Conservation (phyloP, 2,329 filamentous ascomycete species). For the Aspergillus uvarum region DNA sequence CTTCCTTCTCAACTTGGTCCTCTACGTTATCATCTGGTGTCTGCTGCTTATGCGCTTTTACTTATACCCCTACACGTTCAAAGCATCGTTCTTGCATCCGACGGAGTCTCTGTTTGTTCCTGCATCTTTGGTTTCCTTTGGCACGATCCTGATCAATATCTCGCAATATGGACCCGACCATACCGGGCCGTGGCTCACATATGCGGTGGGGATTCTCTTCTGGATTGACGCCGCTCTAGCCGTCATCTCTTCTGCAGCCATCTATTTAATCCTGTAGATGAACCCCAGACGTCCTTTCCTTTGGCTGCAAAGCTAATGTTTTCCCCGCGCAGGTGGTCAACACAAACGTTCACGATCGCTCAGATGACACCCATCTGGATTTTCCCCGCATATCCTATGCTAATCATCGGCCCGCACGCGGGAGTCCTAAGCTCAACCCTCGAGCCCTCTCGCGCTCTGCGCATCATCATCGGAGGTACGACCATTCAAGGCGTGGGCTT, state of each 20-base stretch:
- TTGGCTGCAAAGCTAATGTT: slow-evolving; percentile 11
- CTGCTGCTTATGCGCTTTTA: slow-evolving; percentile 69
- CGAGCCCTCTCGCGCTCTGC: slow-evolving; percentile 46
- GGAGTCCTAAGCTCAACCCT: slow-evolving; percentile 55
- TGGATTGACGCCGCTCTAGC: slow-evolving; percentile 72
- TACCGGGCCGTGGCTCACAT: slow-evolving; percentile 61
- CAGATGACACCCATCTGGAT: slow-evolving; percentile 89
- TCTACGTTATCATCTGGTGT: slow-evolving; percentile 63
- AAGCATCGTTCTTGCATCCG: slow-evolving; percentile 70
- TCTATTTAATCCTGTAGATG: slow-evolving; percentile 71
- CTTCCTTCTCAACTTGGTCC: slow-evolving; percentile 61
- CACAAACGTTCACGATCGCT: slow-evolving; percentile 68
- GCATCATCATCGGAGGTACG: slow-evolving; percentile 59
- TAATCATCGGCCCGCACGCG: slow-evolving; percentile 74
- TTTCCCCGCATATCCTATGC: slow-evolving; percentile 78
- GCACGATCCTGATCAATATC: slow-evolving; percentile 74
- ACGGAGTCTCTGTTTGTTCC: slow-evolving; percentile 77
- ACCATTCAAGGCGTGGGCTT: slow-evolving; percentile 66
- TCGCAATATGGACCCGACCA: slow-evolving; percentile 71
- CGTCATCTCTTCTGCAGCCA: slow-evolving; percentile 64
- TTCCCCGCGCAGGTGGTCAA: slow-evolving; percentile 55
- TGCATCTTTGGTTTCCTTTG: slow-evolving; percentile 65
- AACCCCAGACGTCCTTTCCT: background rate
- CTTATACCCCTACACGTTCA: slow-evolving; percentile 68
- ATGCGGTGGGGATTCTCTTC: slow-evolving; percentile 65